phyloP scores from a whole-genome alignment of 75 land plant species.

The Selaginella moellendorffii region DNA sequence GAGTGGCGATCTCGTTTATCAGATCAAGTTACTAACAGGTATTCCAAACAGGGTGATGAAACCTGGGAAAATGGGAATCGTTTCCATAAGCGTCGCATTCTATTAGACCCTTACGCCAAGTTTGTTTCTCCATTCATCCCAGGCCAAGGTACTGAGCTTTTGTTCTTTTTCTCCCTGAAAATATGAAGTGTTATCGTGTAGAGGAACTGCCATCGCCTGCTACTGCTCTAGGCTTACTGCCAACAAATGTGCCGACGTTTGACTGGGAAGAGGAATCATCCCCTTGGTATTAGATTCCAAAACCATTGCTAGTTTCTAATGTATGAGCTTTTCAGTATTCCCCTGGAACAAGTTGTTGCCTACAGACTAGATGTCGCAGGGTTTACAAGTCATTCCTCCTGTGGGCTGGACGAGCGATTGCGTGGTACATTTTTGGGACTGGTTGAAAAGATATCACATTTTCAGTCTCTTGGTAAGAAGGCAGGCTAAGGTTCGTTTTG shows the following conservation, averaged over 20 bases:
- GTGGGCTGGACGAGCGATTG: constrained; percentile 33
- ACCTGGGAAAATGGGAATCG: constrained; percentile 31
- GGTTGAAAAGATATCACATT: constrained; percentile 47
- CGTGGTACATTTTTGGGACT: constrained; percentile 68
- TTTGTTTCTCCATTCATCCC: constrained; percentile 29
- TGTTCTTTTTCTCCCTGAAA: too few relatives aligned
- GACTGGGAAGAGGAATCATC: constrained; percentile 64
- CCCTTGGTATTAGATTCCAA: constrained; percentile 31
- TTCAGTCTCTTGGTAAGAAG: constrained; percentile 46
- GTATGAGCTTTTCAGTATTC: constrained; percentile 31
- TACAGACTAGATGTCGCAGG: constrained; percentile 60
- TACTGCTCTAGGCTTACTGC: constrained; percentile 41
- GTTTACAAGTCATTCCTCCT: constrained; percentile 63
- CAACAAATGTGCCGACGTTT: constrained; percentile 36
- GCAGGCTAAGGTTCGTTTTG: not conserved
- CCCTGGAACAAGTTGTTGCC: constrained; percentile 53
- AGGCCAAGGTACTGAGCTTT: constrained; percentile 22
- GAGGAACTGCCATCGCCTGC: constrained; percentile 30
- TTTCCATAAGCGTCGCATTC: constrained; percentile 31
- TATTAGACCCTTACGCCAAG: constrained; percentile 86
- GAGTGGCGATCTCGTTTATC: not conserved
- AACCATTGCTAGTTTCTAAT: too few relatives aligned
- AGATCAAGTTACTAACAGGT: not conserved
- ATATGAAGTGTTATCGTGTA: too few relatives aligned
- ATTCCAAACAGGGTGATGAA: not conserved